Evolutionary conservation across 2,329 filamentous ascomycete species (phyloP).

Genomic region (Coleophoma crateriformis): DNA sequence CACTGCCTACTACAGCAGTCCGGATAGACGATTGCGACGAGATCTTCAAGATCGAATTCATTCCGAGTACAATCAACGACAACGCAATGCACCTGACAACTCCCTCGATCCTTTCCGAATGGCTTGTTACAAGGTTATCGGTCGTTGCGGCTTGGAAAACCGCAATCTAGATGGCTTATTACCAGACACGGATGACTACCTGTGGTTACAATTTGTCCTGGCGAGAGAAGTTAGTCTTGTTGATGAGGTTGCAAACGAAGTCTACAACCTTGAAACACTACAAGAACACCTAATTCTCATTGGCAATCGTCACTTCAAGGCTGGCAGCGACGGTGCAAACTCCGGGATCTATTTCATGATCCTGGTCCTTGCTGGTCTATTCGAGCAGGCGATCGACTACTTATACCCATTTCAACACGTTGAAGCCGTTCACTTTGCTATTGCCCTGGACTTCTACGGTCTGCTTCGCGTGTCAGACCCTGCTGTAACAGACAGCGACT

Average conservation of each 20-base stretch:
- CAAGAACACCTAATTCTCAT: conserved; percentile 82
- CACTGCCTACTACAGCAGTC: conserved; percentile 71
- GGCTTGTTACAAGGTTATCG: conserved; percentile 97
- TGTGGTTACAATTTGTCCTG: conserved; percentile 68
- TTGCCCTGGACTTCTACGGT: conserved; percentile 84
- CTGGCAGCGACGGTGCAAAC: conserved; percentile 61
- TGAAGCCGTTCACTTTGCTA: conserved; percentile 90
- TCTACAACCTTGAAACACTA: conserved; percentile 61
- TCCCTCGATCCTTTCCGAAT: conserved; percentile 91
- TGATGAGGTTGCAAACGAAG: conserved; percentile 60
- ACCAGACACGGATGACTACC: conserved; percentile 64
- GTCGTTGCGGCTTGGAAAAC: conserved; percentile 65
- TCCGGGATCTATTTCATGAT: conserved; percentile 93
- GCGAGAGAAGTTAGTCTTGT: conserved; percentile 59
- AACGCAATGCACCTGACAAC: conserved; percentile 77
- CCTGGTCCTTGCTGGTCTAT: conserved; percentile 85
- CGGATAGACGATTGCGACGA: conserved; percentile 70
- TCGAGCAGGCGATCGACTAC: conserved; percentile 88
- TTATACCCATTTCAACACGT: conserved; percentile 89
- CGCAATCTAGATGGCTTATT: conserved; percentile 58
- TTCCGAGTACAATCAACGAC: conserved; percentile 81
- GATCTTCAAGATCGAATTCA: conserved; percentile 83
- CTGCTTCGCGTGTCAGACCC: conserved; percentile 84
- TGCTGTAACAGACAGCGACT: conserved; percentile 65
- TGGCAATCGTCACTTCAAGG: conserved; percentile 86